Evolutionary conservation across 768 basidiomycete genomes (phyloP).

Genomic region (Pulveroboletus sp.): DNA sequence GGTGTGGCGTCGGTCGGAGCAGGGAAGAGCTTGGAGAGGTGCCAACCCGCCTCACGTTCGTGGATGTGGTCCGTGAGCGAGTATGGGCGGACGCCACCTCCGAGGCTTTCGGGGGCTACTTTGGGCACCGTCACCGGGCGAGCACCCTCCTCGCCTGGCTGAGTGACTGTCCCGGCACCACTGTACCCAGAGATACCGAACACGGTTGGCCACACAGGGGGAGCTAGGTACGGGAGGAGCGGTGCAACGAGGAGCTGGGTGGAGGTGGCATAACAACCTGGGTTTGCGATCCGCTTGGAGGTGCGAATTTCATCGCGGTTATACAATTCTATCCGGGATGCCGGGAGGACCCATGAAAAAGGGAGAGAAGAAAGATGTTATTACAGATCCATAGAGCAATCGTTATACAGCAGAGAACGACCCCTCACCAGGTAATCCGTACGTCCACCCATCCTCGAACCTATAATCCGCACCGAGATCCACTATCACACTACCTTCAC

Average conservation of each 20-base stretch:
- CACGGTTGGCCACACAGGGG: constrained; percentile 66
- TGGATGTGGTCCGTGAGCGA: constrained; percentile 96
- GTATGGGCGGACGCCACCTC: constrained; percentile 78
- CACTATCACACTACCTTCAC: constrained; percentile 65
- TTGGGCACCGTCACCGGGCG: constrained; percentile 77
- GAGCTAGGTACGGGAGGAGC: constrained; percentile 65
- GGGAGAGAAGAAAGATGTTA: constrained; percentile 35
- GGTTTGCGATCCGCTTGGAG: constrained; percentile 90
- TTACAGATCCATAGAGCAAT: constrained; percentile 32
- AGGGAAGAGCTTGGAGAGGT: constrained; percentile 63
- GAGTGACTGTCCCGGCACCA: constrained; percentile 85
- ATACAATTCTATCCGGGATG: constrained; percentile 68
- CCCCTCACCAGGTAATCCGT: constrained; percentile 96
- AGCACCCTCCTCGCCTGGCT: constrained; percentile 56
- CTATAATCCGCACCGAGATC: constrained; percentile 94
- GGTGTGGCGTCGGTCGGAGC: neutral
- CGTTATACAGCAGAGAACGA: constrained; percentile 32
- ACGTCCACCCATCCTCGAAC: constrained; percentile 94
- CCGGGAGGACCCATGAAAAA: constrained; percentile 19
- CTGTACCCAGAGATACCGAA: constrained; percentile 95
- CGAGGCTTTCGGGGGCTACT: constrained; percentile 69
- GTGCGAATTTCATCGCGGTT: constrained; percentile 61
- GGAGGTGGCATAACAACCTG: constrained; percentile 95
- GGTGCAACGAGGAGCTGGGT: constrained; percentile 91
- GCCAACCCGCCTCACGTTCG: constrained; percentile 89